Conservation (phyloP, 345 rosid species). For the Lumnitzera littorea region DNA sequence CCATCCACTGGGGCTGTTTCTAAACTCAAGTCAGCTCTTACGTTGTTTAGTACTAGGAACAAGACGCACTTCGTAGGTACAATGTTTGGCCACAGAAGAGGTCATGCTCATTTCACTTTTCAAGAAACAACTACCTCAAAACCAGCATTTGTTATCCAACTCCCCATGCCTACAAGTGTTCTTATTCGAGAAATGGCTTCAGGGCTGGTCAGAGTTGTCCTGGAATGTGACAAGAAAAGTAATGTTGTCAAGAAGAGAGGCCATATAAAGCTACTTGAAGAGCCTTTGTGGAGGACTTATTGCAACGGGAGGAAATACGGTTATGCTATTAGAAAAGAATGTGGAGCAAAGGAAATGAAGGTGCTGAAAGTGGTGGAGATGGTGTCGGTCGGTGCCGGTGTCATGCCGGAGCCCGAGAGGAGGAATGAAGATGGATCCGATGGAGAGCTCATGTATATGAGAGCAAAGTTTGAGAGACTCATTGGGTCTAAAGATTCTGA, state of each 20-base stretch:
- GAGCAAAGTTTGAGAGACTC: slow-evolving; percentile 49
- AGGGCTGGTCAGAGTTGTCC: slow-evolving; percentile 24
- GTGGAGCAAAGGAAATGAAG: slow-evolving; percentile 33
- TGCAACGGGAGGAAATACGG: slow-evolving; percentile 35
- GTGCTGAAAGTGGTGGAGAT: slow-evolving; percentile 41
- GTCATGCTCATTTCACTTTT: slow-evolving; percentile 28
- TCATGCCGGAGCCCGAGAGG: slow-evolving; percentile 24
- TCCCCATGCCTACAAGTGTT: slow-evolving; percentile 25
- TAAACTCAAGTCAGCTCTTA: slow-evolving; percentile 14
- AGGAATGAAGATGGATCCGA: slow-evolving; percentile 18
- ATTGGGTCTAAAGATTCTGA: slow-evolving; percentile 58
- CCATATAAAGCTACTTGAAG: slow-evolving; percentile 18
- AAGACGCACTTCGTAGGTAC: slow-evolving; percentile 18
- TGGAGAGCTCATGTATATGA: slow-evolving; percentile 47
- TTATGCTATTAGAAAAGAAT: slow-evolving; percentile 39
- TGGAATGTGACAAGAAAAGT: slow-evolving; percentile 23
- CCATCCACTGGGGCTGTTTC: neutral
- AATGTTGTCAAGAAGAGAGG: slow-evolving; percentile 12
- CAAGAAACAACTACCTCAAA: slow-evolving; percentile 21
- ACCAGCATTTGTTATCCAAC: slow-evolving; percentile 25
- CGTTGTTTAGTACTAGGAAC: slow-evolving; percentile 17
- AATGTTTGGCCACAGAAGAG: slow-evolving; percentile 25
- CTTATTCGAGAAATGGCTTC: slow-evolving; percentile 33
- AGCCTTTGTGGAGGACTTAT: slow-evolving; percentile 28
- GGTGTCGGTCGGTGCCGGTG: slow-evolving; percentile 54